Evolutionary conservation across 306 rosid species (phyloP).

Genomic region (Erythrophleum fordii): DNA sequence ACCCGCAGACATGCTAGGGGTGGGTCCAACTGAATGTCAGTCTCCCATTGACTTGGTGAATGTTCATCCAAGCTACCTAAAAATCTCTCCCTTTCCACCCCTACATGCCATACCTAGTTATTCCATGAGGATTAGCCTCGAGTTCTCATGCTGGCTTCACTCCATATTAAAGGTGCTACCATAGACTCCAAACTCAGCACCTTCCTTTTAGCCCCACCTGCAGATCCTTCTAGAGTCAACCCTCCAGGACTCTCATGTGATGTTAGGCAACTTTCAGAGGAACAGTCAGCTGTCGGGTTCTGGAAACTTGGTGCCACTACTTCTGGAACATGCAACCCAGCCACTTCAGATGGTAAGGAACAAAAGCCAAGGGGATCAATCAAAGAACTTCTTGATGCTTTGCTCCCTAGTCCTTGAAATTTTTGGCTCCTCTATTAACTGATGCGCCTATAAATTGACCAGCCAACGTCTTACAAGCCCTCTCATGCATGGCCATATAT

Average conservation of each 20-base stretch:
- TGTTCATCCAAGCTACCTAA: too few species aligned
- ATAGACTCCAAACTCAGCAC: constrained; percentile 47
- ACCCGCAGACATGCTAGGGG: too few species aligned
- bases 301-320: constrained; percentile 45
- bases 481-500: constrained; percentile 45
- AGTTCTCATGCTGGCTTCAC: background rate
- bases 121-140: background rate
- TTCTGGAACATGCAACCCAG: constrained; percentile 44
- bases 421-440: constrained; percentile 43
- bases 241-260: constrained; percentile 50
- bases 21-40: too few species aligned
- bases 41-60: background rate
- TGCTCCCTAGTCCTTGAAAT: constrained; percentile 45
- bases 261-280: constrained; percentile 55
- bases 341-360: constrained; percentile 43
- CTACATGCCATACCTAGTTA: background rate
- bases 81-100: background rate
- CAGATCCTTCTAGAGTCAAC: constrained; percentile 56
- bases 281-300: constrained; percentile 62
- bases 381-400: constrained; percentile 46
- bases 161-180: background rate
- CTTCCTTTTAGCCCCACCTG: constrained; percentile 47
- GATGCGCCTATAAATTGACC: constrained; percentile 63
- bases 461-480: constrained; percentile 68
- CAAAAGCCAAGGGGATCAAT: constrained; percentile 56